phyloP scores from a whole-genome alignment of 2,329 filamentous ascomycete genomes.

The Fusarium dimerum region DNA sequence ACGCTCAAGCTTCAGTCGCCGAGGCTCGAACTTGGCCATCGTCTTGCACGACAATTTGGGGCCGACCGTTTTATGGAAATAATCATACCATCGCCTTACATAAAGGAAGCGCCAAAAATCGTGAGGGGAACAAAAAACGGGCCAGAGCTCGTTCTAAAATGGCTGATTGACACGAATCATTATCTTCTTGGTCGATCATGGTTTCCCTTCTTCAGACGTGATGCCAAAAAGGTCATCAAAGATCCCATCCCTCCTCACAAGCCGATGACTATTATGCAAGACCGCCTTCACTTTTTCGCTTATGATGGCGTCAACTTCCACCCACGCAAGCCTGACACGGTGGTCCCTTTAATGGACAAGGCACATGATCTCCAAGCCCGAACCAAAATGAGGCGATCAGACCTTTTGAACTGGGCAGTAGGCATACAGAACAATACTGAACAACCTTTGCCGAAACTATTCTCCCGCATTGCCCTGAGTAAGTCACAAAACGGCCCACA shows the following conservation, averaged over 20 bases:
- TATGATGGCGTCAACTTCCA: constrained; percentile 49
- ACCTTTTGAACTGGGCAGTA: constrained; percentile 56
- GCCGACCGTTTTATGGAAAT: constrained; percentile 61
- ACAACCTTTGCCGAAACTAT: constrained; percentile 57
- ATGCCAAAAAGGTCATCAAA: constrained; percentile 40
- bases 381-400: constrained; percentile 37
- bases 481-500: constrained; percentile 10
- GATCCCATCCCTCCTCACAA: constrained; percentile 29
- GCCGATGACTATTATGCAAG: constrained; percentile 28
- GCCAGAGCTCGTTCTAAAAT: constrained; percentile 31
- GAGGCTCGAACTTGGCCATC: constrained; percentile 49
- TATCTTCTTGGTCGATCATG: constrained; percentile 49
- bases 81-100: constrained; percentile 46
- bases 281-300: constrained; percentile 57
- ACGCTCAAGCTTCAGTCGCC: constrained; percentile 49
- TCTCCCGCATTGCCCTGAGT: constrained; percentile 59
- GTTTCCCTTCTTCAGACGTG: constrained; percentile 48
- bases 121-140: constrained; percentile 35
- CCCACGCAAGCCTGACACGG: not conserved
- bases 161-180: constrained; percentile 36
- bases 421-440: constrained; percentile 44
- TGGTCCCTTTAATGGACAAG: constrained; percentile 27
- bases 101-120: constrained; percentile 25
- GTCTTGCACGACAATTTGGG: constrained; percentile 57
- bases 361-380: constrained; percentile 23